Conservation (phyloP, 1,284 basidiomycete genomes). For the Tremellales sp. region DNA sequence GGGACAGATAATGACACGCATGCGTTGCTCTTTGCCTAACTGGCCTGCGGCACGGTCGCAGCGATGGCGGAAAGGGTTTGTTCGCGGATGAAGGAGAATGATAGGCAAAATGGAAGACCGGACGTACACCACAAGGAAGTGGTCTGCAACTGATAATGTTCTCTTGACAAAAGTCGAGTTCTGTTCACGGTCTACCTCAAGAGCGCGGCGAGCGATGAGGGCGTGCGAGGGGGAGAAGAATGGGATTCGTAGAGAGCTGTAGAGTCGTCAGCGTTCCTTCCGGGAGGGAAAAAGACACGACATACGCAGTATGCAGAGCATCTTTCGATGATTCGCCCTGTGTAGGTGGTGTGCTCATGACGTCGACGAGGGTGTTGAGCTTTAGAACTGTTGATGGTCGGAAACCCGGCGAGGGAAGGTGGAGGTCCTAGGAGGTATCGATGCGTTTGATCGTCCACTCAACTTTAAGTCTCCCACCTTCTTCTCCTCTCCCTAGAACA, state of each 20-base stretch:
- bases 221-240: conserved; percentile 71
- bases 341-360: too few relatives aligned
- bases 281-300: not conserved
- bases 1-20: not conserved
- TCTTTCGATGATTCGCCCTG: conserved; percentile 17
- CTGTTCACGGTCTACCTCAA: conserved; percentile 79
- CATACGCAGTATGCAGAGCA: conserved; percentile 35
- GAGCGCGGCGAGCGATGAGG: conserved; percentile 67
- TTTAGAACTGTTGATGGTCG: too few relatives aligned
- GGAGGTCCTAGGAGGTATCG: too few relatives aligned
- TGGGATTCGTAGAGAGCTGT: conserved; percentile 31
- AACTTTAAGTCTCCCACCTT: too few relatives aligned
- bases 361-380: too few relatives aligned
- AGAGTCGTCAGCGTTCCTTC: not conserved
- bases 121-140: conserved; percentile 64
- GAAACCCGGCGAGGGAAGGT: too few relatives aligned
- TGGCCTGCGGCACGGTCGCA: not conserved
- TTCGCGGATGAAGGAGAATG: not conserved
- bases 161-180: conserved; percentile 73
- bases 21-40: not conserved
- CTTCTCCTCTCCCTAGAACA: too few relatives aligned
- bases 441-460: too few relatives aligned
- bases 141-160: conserved; percentile 60
- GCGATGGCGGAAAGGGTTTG: not conserved
- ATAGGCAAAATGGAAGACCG: conserved; percentile 1